These are phyloP conservation scores for Phalaenopsis hybrid DNA, from an alignment of 116 monocot species.

Conservation along the genomic window DNA sequence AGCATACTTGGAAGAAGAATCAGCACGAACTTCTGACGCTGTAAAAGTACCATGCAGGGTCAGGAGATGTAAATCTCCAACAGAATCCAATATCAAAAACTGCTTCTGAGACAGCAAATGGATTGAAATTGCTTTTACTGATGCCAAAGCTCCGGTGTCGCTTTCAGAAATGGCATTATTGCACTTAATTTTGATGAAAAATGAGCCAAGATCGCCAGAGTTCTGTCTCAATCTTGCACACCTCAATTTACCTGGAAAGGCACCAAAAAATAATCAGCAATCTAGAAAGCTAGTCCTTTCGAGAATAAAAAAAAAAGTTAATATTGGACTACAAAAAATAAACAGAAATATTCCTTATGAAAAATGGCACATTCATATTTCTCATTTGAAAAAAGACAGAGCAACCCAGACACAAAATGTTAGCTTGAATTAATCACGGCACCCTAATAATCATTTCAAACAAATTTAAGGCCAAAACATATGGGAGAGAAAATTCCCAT, in stretches of 20 bases:
- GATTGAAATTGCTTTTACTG: constrained; percentile 52
- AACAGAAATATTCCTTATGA: background rate
- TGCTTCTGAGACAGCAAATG: constrained; percentile 51
- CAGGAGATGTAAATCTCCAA: constrained; percentile 67
- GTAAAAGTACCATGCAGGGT: constrained; percentile 23
- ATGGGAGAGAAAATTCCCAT: background rate
- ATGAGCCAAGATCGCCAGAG: constrained; percentile 44
- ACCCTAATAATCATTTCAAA: background rate
- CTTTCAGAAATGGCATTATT: constrained; percentile 13
- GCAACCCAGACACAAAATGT: background rate
- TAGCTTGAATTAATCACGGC: background rate
- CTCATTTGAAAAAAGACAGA: background rate
- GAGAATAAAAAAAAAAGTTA: no score
- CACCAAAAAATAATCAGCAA: constrained; percentile 1
- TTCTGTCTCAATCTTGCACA: constrained; percentile 56
- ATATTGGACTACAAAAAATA: background rate
- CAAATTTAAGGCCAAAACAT: background rate
- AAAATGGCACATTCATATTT: background rate
- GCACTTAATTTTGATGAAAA: constrained; percentile 28
- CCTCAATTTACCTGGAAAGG: constrained; percentile 55
- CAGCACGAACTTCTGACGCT: constrained; percentile 14
- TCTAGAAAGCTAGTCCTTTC: background rate
- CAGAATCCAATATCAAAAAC: constrained; percentile 68
- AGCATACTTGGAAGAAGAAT: constrained; percentile 18
- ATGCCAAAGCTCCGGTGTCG: constrained; percentile 10